Evolutionary conservation across 306 rosid genomes (phyloP), one percentile per base, ranked within the genome.

Genomic region (Medicago lupulina): DNA sequence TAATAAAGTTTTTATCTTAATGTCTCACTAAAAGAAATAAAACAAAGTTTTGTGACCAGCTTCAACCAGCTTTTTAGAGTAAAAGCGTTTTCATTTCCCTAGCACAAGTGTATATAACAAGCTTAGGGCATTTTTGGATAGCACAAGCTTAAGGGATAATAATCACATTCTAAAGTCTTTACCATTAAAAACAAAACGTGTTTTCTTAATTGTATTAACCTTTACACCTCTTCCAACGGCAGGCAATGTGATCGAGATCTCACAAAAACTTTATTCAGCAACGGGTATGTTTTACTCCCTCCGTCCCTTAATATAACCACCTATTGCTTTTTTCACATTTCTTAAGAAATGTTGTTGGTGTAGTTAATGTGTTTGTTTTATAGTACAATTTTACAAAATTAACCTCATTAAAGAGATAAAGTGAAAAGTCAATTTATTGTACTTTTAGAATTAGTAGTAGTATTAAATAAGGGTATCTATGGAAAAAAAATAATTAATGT

Each of bases 11-110:
- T n/a, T 38, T 59, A 36, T 74, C 79, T 65, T 60, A 64, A 21
- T 68, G 85, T 49, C 73, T 8, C 58, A 23, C 76, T 47, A 55
- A 83, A 80, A 83, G 81, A 83, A 76, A 76, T 67, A 76, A 74
- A 68, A 21, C 53, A 78, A 70, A 81, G 23, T 36, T 34, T 68
- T 43, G 43, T 43, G 41, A 63, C 61, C 11, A 19, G 39, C 44
- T 53, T 59, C 40, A 40, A 40, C 28, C 14, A 59, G 62, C 73
- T 78, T 82, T 79, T 5, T 39, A 54, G 41, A 36, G 60, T 8
- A 67, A 47, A 65, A 17, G 40, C 43, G 9, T 55, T 75, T 66
- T 78, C 65, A 60, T 58, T 65, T 59, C 19, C 67, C 83, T 68
- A 57, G 18, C 25, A n/a, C 34, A 60, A 38, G 75, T 49, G 65